Evolutionary conservation across 495 filamentous ascomycete genomes (phyloP).

Genomic region (Xeromyces bisporus): DNA sequence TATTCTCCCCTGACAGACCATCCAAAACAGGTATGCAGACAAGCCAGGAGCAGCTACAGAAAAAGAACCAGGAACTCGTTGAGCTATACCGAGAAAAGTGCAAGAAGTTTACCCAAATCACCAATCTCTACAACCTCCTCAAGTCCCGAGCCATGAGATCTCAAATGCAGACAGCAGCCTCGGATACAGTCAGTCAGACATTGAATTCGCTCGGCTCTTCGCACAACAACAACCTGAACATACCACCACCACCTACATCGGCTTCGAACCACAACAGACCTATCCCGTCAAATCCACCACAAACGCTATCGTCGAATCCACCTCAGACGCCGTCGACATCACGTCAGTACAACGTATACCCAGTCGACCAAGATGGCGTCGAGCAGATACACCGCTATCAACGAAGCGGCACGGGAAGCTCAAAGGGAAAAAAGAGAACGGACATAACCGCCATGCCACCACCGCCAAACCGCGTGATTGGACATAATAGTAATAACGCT

Average conservation of each 20-base stretch:
- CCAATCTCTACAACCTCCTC: slow-evolving; percentile 69
- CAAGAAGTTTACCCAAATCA: slow-evolving; percentile 56
- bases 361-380: slow-evolving; percentile 19
- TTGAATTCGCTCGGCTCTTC: slow-evolving; percentile 22
- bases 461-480: slow-evolving; percentile 1
- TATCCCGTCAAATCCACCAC: too few relatives aligned
- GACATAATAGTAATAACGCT: not conserved
- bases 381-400: slow-evolving; percentile 29
- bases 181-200: slow-evolving; percentile 44
- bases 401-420: slow-evolving; percentile 33
- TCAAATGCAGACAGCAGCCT: slow-evolving; percentile 53
- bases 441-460: slow-evolving; percentile 15
- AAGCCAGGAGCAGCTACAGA: slow-evolving; percentile 47
- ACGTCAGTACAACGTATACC: slow-evolving; percentile 11
- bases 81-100: slow-evolving; percentile 56
- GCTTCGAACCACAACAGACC: slow-evolving; percentile 1
- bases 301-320: slow-evolving; percentile 5
- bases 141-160: slow-evolving; percentile 56
- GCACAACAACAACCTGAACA: slow-evolving; percentile 3
- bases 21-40: slow-evolving; percentile 40
- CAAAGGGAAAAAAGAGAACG: slow-evolving; percentile 10
- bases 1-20: slow-evolving; percentile 2
- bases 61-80: slow-evolving; percentile 61
- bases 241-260: slow-evolving; percentile 4
- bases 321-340: slow-evolving; percentile 13